These are phyloP conservation scores for Agaricales sp. DNA, from an alignment of 1,284 basidiomycete genomes.

Conservation along the genomic window DNA sequence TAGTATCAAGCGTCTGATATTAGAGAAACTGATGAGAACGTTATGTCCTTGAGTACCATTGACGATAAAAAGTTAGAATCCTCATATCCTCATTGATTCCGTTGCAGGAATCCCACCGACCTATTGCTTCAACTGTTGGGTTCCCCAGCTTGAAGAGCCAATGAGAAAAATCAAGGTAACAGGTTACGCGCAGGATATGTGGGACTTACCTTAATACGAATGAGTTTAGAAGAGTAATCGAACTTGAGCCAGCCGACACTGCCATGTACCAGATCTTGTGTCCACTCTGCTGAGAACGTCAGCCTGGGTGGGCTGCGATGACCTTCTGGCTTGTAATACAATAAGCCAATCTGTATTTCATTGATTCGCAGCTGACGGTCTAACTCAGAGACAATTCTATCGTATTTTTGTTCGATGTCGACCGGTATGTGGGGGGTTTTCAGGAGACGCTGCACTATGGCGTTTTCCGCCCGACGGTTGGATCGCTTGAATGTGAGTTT, in stretches of 20 bases:
- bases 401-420: constrained; percentile 42
- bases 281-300: constrained; percentile 59
- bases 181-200: background rate
- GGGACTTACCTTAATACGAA: constrained; percentile 42
- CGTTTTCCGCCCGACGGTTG: constrained; percentile 12
- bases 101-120: background rate
- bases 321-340: constrained; percentile 19
- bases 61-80: background rate
- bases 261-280: constrained; percentile 27
- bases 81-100: too few species aligned
- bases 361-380: constrained; percentile 40
- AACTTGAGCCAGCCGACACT: constrained; percentile 45
- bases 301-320: constrained; percentile 26
- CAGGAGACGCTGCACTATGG: constrained; percentile 26
- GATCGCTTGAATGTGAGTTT: background rate
- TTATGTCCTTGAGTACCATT: background rate
- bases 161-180: constrained; percentile 5
- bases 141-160: constrained; percentile 38
- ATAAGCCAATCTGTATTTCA: constrained; percentile 49
- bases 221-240: constrained; percentile 54
- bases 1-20: background rate
- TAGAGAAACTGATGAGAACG: background rate
- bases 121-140: constrained; percentile 16
- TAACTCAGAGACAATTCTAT: constrained; percentile 33
- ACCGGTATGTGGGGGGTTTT: constrained; percentile 58